Evolutionary conservation across 257 asterid species (phyloP), one percentile per base, ranked within the genome.

Genomic region (Sherardia arvensis): DNA sequence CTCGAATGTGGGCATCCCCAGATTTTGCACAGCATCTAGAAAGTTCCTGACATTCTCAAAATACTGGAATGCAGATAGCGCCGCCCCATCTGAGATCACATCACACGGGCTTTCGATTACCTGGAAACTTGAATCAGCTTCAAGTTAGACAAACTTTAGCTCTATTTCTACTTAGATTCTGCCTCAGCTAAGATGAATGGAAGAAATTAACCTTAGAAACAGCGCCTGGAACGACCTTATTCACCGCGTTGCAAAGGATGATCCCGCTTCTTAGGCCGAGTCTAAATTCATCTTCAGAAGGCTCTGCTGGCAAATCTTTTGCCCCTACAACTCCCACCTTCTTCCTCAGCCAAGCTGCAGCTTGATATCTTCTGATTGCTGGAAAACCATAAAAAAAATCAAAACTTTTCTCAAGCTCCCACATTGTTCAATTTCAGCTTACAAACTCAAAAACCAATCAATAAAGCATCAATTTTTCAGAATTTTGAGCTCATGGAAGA

Each of bases 221-320:
- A 58, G 94, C 89, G 59, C 99, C 99, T 18, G 88, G 86, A 66
- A 87, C 95, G 77, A 93, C 77, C 77, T 84, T 90, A 66, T 93
- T 93, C 23, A 93, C 86, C 21, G 68, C 95, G 76, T 78, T 87
- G 80, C 99, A 93, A 21, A 93, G 97, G 65, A 93, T 79, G 38
- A 93, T 90, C 56, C 99, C 99, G 73, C 96, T 93, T 69, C 97
- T 84, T 54, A 93, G 80, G 22, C 92, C 97, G 63, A 90, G 76
- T 74, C 97, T 80, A 71, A 93, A 87, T 68, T 90, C 97, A 66
- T 90, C 99, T 77, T 93, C 99, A 10, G 99, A 87, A 68, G 97
- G 99, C 77, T 93, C 99, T 1, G 95, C 84, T 0, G 99, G 99
- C 68, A 93, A 83, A 80, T 86, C 91, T 77, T 81, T 93, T 22